Base-by-base conservation (phyloP, 1,284 basidiomycete species). In the Ganoderma leucocontextum region DNA sequence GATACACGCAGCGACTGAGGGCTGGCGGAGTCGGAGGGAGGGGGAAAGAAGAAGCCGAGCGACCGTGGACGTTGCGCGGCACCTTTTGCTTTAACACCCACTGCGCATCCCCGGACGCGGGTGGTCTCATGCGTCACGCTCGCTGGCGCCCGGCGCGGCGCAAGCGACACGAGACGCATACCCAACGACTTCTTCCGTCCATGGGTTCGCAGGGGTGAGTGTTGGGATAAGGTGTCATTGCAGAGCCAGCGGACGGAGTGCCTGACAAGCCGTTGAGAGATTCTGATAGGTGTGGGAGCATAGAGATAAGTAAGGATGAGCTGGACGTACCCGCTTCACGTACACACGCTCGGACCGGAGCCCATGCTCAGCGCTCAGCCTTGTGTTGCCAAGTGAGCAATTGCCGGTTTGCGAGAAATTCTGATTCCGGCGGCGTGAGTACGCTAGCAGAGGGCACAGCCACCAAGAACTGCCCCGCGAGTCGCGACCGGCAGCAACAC, bases 21-120 rank as follows among this genome's bases (percentile, higher is more conserved):
- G 35, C 55, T 38, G 35, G 53, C 29, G 53, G 33, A 22, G 35
- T 58, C 55, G 55, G 55, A 38, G 35, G n/a, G 55, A n/a, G 29
- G 17, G 55, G 33, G 55, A 38, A 38, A 58, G 35, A n/a, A 33
- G 55, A 35, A 58, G 55, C 47, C 44, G 44, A 25, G 47, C 47
- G 22, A 49, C 47, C 47, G 47, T 49, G 47, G 47, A 49, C 22
- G 22, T 25, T 25, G 13, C 10, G 10, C 47, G 47, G 47, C 22
- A 25, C 29, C 53, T 35, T 35, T 55, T 55, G 53, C 53, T 55
- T 55, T 29, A 19, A 55, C 53, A 9, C 33, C 53, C 25, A 29
- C 53, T 35, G 53, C 53, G 53, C 29, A 19, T 35, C 25, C 35
- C 33, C 33, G 53, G 29, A 55, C 25, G 6, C 53, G 29, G 17